phyloP scores from a whole-genome alignment of 2,329 filamentous ascomycete genomes.

The Phialophora verrucosa region DNA sequence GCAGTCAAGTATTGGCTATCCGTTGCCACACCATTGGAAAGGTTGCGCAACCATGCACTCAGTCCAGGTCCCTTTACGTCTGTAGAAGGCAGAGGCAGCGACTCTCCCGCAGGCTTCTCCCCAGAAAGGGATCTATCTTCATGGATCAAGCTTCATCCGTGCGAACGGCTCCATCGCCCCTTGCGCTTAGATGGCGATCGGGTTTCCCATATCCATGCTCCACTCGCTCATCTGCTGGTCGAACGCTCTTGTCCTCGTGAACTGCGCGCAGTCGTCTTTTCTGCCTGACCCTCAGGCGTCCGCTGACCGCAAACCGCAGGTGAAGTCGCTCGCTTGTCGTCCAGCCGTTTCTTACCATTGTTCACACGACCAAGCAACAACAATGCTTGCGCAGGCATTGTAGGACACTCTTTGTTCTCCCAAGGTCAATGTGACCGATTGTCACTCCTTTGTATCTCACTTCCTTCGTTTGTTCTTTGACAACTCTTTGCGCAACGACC shows the following conservation, averaged over 20 bases:
- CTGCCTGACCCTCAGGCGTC: slow-evolving; percentile 19
- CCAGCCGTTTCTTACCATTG: slow-evolving; percentile 31
- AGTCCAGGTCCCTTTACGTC: slow-evolving; percentile 3
- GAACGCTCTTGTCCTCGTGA: slow-evolving; percentile 23
- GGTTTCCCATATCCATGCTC: slow-evolving; percentile 34
- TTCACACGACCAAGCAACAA: slow-evolving; percentile 27
- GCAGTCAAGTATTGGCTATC: slow-evolving; percentile 27
- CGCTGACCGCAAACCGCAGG: slow-evolving; percentile 18
- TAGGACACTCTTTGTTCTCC: slow-evolving; percentile 31
- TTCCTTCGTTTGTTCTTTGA: slow-evolving; percentile 31
- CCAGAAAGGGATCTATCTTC: slow-evolving; percentile 25
- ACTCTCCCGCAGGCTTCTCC: slow-evolving; percentile 23
- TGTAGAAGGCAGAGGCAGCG: slow-evolving; percentile 20
- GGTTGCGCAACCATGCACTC: slow-evolving; percentile 8
- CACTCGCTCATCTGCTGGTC: slow-evolving; percentile 29
- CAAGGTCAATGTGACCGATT: slow-evolving; percentile 29
- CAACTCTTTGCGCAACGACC: slow-evolving; percentile 30
- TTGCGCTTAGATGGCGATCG: slow-evolving; percentile 38
- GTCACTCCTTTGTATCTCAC: slow-evolving; percentile 35
- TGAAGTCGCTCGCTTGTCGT: slow-evolving; percentile 34
- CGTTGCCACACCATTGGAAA: slow-evolving; percentile 6
- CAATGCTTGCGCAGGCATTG: slow-evolving; percentile 38
- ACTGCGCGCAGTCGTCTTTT: slow-evolving; percentile 1
- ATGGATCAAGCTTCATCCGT: slow-evolving; percentile 29
- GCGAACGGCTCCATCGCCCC: slow-evolving; percentile 19